phyloP scores from a whole-genome alignment of 164 flowering plant species.

The Nymphaea colorata region DNA sequence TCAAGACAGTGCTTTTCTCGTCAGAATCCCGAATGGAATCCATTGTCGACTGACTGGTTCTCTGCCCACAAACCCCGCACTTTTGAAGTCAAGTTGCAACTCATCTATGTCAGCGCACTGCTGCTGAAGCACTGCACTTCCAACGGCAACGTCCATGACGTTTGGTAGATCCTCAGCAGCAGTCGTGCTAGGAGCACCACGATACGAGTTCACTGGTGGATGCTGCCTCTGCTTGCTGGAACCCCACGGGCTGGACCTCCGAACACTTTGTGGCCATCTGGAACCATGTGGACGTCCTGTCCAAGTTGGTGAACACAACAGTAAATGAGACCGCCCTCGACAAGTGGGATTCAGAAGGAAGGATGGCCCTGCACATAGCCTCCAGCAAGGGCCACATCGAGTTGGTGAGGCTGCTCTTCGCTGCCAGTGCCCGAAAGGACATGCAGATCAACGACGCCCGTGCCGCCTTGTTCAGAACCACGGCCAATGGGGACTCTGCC shows the following conservation, averaged over 20 bases:
- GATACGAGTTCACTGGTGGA: slow-evolving; percentile 35
- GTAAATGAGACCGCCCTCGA: slow-evolving; percentile 20
- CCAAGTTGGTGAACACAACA: slow-evolving; percentile 7
- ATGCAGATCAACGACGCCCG: slow-evolving; percentile 31
- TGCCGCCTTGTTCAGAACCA: slow-evolving; percentile 39
- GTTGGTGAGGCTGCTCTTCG: slow-evolving; percentile 28
- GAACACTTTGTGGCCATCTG: slow-evolving; percentile 32
- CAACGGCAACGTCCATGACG: slow-evolving; percentile 27
- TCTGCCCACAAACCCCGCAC: slow-evolving; percentile 17
- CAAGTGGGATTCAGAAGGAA: slow-evolving; percentile 27
- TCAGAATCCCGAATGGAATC: slow-evolving; percentile 13
- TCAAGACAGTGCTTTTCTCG: slow-evolving; percentile 29
- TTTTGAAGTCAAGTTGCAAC: slow-evolving; percentile 48
- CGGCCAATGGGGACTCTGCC: slow-evolving; percentile 29
- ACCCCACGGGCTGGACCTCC: slow-evolving; percentile 30
- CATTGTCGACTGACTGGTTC: slow-evolving; percentile 31
- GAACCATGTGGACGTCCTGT: slow-evolving; percentile 26
- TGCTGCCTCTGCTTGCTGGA: slow-evolving; percentile 23
- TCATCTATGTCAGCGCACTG: slow-evolving; percentile 48
- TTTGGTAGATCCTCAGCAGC: slow-evolving; percentile 34
- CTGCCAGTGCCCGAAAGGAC: slow-evolving; percentile 35
- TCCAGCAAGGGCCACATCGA: slow-evolving; percentile 24
- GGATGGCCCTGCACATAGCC: slow-evolving; percentile 38
- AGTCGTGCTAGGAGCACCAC: slow-evolving; percentile 16
- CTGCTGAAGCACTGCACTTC: slow-evolving; percentile 45